phyloP scores from a whole-genome alignment of 345 rosid species.

The Lenwebbia sp. region DNA sequence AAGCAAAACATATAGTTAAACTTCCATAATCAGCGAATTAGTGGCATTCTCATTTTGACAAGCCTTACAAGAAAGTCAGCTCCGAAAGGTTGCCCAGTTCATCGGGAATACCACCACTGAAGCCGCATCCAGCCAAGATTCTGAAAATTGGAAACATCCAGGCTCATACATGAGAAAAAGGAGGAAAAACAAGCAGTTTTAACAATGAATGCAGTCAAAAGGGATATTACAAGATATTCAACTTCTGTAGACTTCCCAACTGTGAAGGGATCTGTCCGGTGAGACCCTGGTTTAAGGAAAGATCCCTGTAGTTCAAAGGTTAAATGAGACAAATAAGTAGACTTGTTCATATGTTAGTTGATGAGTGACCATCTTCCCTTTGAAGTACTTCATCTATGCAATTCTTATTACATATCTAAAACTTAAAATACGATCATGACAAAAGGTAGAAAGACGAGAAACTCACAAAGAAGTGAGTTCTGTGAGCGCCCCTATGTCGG shows the following conservation, averaged over 20 bases:
- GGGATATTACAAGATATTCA: slow-evolving; percentile 48
- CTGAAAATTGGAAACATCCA: slow-evolving; percentile 20
- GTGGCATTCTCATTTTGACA: neutral
- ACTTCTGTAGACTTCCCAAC: slow-evolving; percentile 62
- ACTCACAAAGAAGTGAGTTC: slow-evolving; percentile 84
- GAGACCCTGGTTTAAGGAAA: slow-evolving; percentile 69
- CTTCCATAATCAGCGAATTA: neutral
- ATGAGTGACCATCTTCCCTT: neutral
- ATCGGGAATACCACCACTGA: slow-evolving; percentile 70
- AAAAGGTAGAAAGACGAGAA: neutral
- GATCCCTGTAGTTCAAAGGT: slow-evolving; percentile 46
- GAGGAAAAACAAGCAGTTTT: neutral
- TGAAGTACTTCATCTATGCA: neutral
- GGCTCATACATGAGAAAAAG: slow-evolving; percentile 1
- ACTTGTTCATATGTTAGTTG: neutral
- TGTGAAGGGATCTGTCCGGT: slow-evolving; percentile 65
- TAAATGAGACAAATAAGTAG: neutral
- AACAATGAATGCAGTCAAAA: neutral
- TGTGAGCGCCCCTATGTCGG: slow-evolving; percentile 78
- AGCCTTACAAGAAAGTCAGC: slow-evolving; percentile 79
- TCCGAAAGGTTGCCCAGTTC: slow-evolving; percentile 71
- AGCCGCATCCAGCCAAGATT: slow-evolving; percentile 75
- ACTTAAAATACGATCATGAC: neutral
- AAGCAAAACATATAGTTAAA: neutral
- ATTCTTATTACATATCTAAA: neutral